These are phyloP conservation scores for Paramecium sexaurelia DNA, from an alignment of 73 alveolate genomes.

Conservation along the genomic window DNA sequence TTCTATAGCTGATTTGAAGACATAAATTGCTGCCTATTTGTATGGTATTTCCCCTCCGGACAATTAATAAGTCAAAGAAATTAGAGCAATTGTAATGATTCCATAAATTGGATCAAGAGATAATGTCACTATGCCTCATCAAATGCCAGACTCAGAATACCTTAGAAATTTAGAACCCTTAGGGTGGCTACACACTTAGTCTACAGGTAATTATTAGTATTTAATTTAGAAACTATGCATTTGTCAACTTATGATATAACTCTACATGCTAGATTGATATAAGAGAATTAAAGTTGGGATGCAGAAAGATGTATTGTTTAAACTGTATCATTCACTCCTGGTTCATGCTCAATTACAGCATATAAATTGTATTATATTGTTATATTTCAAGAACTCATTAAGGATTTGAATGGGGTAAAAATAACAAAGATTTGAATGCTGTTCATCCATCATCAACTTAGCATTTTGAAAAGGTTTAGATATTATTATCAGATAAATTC, in stretches of 20 bases:
- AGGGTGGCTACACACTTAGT: constrained; percentile 99
- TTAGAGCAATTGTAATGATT: constrained; percentile 91
- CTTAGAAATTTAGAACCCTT: constrained; percentile 98
- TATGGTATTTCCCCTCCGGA: constrained; percentile 99
- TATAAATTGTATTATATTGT: constrained; percentile 88
- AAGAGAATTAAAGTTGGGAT: constrained; percentile 95
- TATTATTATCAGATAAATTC: constrained; percentile 97
- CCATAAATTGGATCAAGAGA: constrained; percentile 96
- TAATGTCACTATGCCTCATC: constrained; percentile 91
- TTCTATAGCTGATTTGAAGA: constrained; percentile 96
- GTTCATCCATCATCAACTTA: constrained; percentile 63
- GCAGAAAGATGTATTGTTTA: constrained; percentile 92
- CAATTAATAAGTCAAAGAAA: constrained; percentile 90
- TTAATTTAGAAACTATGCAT: constrained; percentile 75
- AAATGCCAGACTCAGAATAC: constrained; percentile 97
- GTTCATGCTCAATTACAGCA: constrained; percentile 97
- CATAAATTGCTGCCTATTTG: constrained; percentile 97
- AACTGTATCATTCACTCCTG: constrained; percentile 98
- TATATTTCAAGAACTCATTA: constrained; percentile 78
- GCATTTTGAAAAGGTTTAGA: constrained; percentile 95
- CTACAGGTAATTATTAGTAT: constrained; percentile 59
- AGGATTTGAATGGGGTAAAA: constrained; percentile 98
- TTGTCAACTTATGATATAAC: constrained; percentile 95
- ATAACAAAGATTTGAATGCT: constrained; percentile 74
- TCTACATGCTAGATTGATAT: constrained; percentile 89